Evolutionary conservation across 2,329 filamentous ascomycete species (phyloP).

Genomic region (Cladorrhinum sp.): DNA sequence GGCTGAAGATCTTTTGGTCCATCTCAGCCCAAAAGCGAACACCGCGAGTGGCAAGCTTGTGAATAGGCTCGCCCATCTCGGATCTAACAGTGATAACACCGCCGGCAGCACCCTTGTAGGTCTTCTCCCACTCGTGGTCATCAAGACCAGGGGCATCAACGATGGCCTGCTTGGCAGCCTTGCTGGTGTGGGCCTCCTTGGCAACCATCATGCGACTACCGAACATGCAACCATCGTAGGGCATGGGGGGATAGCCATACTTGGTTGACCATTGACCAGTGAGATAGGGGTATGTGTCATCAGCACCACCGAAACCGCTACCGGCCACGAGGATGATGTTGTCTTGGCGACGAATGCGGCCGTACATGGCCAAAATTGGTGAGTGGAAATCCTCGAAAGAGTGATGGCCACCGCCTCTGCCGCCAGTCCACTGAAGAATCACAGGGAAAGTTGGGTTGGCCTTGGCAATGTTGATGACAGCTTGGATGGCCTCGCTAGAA

Average conservation of each 20-base stretch:
- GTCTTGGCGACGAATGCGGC: conserved; percentile 75
- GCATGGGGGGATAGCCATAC: conserved; percentile 88
- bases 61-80: conserved; percentile 99
- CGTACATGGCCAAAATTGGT: conserved; percentile 87
- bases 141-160: conserved; percentile 79
- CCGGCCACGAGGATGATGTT: conserved; percentile 89
- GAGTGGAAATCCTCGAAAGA: conserved; percentile 95
- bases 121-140: conserved; percentile 85
- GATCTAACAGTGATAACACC: conserved; percentile 95
- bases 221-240: conserved; percentile 87
- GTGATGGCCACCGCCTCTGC: conserved; percentile 89
- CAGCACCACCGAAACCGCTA: conserved; percentile 84
- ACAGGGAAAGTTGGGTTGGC: conserved; percentile 94
- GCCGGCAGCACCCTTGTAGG: conserved; percentile 85
- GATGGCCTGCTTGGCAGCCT: conserved; percentile 84
- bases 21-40: conserved; percentile 98
- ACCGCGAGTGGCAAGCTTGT: conserved; percentile 96
- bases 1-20: conserved; percentile 95
- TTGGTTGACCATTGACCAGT: conserved; percentile 85
- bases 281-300: conserved; percentile 89
- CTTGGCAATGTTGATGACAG: conserved; percentile 88
- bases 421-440: conserved; percentile 91
- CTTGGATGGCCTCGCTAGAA: conserved; percentile 81
- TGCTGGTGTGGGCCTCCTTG: conserved; percentile 86
- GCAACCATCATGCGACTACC: conserved; percentile 94